A percentile compares a stretch with the other conserved stretches of the same genome.
Conservation (phyloP, 352 stramenopile species). For the Phytophthora citrophthora region DNA sequence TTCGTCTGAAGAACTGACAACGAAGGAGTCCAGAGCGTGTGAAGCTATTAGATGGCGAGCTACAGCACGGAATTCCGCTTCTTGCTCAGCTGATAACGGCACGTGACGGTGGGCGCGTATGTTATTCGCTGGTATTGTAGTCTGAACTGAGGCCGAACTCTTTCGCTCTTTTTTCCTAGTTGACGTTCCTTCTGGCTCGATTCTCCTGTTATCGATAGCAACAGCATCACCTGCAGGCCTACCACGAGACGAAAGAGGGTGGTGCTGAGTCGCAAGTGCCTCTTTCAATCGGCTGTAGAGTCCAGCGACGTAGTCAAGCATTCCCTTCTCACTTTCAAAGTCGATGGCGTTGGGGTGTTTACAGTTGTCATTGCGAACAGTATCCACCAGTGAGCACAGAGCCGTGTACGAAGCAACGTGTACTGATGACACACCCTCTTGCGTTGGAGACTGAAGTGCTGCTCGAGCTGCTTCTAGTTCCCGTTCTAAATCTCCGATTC, state of each 20-base stretch:
- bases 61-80: slow-evolving; percentile 50
- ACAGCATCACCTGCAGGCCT: not conserved
- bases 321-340: slow-evolving; percentile 36
- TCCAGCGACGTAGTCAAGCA: slow-evolving; percentile 43
- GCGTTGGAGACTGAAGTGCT: not conserved
- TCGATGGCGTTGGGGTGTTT: slow-evolving; percentile 33
- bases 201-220: not conserved
- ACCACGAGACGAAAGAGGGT: too few relatives aligned
- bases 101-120: not conserved
- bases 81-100: slow-evolving; percentile 25
- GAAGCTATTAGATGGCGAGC: slow-evolving; percentile 39
- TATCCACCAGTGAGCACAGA: slow-evolving; percentile 58
- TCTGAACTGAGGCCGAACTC: not conserved
- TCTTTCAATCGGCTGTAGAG: slow-evolving; percentile 46
- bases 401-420: slow-evolving; percentile 47
- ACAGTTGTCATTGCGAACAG: not conserved
- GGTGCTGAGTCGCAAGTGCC: slow-evolving; percentile 3
- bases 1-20: slow-evolving; percentile 45
- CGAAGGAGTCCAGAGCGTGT: slow-evolving; percentile 28
- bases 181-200: not conserved
- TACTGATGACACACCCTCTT: slow-evolving; percentile 1
- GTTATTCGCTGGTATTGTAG: not conserved
- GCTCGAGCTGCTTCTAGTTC: slow-evolving; percentile 29
- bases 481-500: slow-evolving; percentile 42
- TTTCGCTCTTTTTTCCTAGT: slow-evolving; percentile 1